Evolutionary conservation across 176 grass and related monocot genomes (phyloP), one percentile per base, ranked within the genome.

Genomic region (Eragrostis curvula): DNA sequence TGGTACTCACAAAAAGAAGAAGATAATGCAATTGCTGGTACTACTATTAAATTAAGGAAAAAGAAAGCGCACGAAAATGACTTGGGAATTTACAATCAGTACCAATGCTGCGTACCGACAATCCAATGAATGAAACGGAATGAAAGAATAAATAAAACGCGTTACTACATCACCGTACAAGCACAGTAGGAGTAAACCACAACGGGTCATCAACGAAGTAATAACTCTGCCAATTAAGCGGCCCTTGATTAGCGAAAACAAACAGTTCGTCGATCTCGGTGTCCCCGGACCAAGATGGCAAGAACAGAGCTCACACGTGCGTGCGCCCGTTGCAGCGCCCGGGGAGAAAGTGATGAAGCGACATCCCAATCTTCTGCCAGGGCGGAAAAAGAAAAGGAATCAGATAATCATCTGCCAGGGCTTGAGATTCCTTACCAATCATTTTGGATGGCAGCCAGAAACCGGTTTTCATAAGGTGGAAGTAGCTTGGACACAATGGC

Each of bases 401-500:
- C 1, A 53, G 27, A 30, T 30, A 10, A 24, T 21, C 24, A 80
- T 73, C 24, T 66, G 15, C 32, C 4, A 4, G 18, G 52, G 16
- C 29, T 64, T 47, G 51, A n/a, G 36, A 60, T 77, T 68, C 64
- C 64, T 66, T 80, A 80, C 91, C 91, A 83, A 78, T 90, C 88
- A 17, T 86, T 73, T 76, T 88, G 85, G 67, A 90, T 81, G 9
- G 82, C 69, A 55, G 70, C 81, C 13, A 94, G 62, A 72, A 94
- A 20, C 12, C 0, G 9, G 47, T 88, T 88, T 67, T 85, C 75
- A 62, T 68, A 88, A 50, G 79, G 62, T 72, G 82, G 79, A 85
- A 90, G 83, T 46, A 83, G n/a, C 88, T 90, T 94, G 82, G 91
- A 88, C 24, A 88, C 9, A 28, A 88, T 5, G 5, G 85, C 79